These are phyloP conservation scores for Massospora cicadina DNA, from an alignment of 371 early-diverging fungal species.

Conservation along the genomic window DNA sequence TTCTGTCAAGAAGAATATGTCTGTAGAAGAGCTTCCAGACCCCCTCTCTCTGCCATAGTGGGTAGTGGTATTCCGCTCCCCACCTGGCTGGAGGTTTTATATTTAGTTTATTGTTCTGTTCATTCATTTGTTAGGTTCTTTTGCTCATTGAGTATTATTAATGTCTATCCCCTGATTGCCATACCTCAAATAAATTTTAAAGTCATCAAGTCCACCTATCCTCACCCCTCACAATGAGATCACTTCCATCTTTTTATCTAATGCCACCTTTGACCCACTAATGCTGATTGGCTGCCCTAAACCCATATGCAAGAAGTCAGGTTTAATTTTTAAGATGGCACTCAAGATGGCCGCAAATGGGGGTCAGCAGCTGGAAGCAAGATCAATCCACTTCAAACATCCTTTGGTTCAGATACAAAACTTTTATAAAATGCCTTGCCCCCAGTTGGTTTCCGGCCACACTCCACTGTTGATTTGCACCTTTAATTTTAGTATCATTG, in stretches of 20 bases:
- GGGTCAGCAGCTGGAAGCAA: not conserved
- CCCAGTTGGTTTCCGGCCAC: slow-evolving; percentile 7
- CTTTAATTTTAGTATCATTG: not conserved
- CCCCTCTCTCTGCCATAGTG: too few relatives aligned
- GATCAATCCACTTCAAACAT: slow-evolving; percentile 5
- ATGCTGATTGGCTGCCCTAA: not conserved
- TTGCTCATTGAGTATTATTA: too few relatives aligned
- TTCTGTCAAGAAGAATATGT: too few relatives aligned
- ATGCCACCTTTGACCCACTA: slow-evolving; percentile 5
- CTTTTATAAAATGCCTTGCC: slow-evolving; percentile 6
- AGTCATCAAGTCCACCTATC: not conserved
- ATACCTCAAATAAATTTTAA: too few relatives aligned
- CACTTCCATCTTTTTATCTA: not conserved
- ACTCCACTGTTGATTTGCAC: not conserved
- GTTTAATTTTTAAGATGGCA: slow-evolving; percentile 10
- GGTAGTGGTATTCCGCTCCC: too few relatives aligned
- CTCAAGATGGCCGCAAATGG: not conserved
- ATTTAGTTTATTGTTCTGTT: too few relatives aligned
- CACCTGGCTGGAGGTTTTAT: too few relatives aligned
- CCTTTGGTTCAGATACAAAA: slow-evolving; percentile 1
- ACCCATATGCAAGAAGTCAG: slow-evolving; percentile 9
- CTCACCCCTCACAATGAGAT: not conserved
- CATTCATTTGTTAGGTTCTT: too few relatives aligned
- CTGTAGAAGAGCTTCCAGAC: too few relatives aligned
- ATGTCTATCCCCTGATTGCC: too few relatives aligned